Evolutionary conservation across 768 basidiomycete genomes (phyloP).

Genomic region (Calocybe gangraenosa): DNA sequence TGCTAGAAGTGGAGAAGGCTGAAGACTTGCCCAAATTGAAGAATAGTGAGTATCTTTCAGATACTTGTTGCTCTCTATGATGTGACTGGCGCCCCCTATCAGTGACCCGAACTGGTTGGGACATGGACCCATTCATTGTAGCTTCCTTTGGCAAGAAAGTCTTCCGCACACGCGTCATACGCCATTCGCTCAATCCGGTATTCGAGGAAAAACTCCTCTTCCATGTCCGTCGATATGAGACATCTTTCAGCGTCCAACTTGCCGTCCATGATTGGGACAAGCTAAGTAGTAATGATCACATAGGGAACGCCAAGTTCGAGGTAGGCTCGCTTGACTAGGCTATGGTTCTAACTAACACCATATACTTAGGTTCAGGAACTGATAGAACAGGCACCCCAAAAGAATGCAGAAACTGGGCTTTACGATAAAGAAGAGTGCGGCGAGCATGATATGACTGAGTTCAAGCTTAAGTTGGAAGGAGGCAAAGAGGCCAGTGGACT

Average conservation of each 20-base stretch:
- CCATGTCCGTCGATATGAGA: constrained; percentile 88
- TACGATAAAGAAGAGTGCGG: constrained; percentile 47
- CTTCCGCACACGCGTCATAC: constrained; percentile 86
- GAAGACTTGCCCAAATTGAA: constrained; percentile 79
- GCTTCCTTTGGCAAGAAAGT: constrained; percentile 97
- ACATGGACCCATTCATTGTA: constrained; percentile 98
- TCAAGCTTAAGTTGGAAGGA: constrained; percentile 60
- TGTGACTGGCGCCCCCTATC: background rate
- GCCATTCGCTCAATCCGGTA: constrained; percentile 76
- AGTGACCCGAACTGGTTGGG: constrained; percentile 88
- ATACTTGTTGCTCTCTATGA: background rate
- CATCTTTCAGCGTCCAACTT: constrained; percentile 71
- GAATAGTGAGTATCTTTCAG: constrained; percentile 61
- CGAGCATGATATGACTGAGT: constrained; percentile 71
- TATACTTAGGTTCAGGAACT: constrained; percentile 41
- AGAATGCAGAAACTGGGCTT: constrained; percentile 53
- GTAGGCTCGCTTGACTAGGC: constrained; percentile 26
- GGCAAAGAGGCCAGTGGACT: constrained; percentile 42
- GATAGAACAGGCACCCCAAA: constrained; percentile 61
- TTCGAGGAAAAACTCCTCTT: constrained; percentile 97
- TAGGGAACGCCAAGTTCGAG: constrained; percentile 75
- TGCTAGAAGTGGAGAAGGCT: constrained; percentile 86
- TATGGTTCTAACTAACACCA: background rate
- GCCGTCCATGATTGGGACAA: constrained; percentile 97
- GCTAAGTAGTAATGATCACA: constrained; percentile 79